phyloP scores from a whole-genome alignment of 768 basidiomycete species.

The Hebeloma cylindrosporum region DNA sequence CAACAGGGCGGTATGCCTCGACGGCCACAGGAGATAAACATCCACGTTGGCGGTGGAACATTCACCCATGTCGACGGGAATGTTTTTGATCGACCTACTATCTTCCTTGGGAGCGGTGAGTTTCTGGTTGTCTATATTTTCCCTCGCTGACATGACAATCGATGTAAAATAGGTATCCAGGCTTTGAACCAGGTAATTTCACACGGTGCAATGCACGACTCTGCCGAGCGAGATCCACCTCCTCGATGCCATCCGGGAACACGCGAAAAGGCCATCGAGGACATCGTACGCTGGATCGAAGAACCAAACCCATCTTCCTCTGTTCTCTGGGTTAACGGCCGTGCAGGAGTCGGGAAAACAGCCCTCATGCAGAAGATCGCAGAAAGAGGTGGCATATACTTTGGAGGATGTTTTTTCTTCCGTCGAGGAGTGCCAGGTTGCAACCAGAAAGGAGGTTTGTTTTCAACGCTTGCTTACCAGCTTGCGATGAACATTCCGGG shows the following conservation, averaged over 20 bases:
- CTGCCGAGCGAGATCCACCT: conserved; percentile 11
- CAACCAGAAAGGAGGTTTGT: conserved; percentile 2
- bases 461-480: conserved; percentile 23
- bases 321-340: conserved; percentile 23
- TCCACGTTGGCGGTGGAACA: no score
- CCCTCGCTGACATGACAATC: no score
- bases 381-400: conserved; percentile 9
- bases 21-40: no score
- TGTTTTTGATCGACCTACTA: no score
- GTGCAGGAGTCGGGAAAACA: conserved; percentile 24
- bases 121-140: no score
- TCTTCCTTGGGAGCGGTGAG: no score
- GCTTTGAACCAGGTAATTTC: background rate
- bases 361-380: conserved; percentile 30
- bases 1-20: no score
- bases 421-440: background rate
- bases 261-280: conserved; percentile 6
- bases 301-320: background rate
- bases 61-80: no score
- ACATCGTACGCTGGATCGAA: conserved; percentile 12
- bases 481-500: conserved; percentile 12
- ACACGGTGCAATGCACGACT: conserved; percentile 15
- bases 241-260: conserved; percentile 17
- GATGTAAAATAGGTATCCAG: conserved; percentile 1
- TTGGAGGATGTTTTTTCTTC: conserved; percentile 20